phyloP scores from a whole-genome alignment of 2,329 filamentous ascomycete genomes.

The Teratosphaeria nubilosa region DNA sequence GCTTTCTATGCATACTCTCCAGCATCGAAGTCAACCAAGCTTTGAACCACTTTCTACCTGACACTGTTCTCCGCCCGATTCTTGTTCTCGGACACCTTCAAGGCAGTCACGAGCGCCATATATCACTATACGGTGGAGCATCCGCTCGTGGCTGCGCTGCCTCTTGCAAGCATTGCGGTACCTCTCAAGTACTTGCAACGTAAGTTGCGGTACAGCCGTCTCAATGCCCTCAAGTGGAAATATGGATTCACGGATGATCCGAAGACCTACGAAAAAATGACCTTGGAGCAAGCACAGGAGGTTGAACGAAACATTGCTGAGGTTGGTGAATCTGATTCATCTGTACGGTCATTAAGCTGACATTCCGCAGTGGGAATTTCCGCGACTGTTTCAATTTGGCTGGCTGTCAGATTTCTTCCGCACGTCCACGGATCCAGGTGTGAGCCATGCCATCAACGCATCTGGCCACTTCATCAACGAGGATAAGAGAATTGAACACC shows the following conservation, averaged over 20 bases:
- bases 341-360: background rate
- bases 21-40: conserved; percentile 1
- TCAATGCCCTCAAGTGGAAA: conserved; percentile 6
- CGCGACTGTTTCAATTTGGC: conserved; percentile 4
- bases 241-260: conserved; percentile 4
- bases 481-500: conserved; percentile 5
- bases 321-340: background rate
- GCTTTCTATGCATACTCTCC: background rate
- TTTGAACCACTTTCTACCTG: background rate
- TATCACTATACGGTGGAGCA: background rate
- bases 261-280: conserved; percentile 4
- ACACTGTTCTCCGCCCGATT: background rate
- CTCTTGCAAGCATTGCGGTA: background rate
- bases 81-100: background rate
- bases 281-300: conserved; percentile 2
- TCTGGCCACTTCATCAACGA: conserved; percentile 7
- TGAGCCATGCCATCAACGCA: conserved; percentile 1
- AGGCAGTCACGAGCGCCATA: background rate
- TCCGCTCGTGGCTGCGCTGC: background rate
- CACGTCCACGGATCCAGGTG: conserved; percentile 3
- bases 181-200: background rate
- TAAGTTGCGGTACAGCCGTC: conserved; percentile 2
- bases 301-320: conserved; percentile 6
- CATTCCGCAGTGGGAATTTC: conserved; percentile 1
- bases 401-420: conserved; percentile 7